Base-by-base conservation (phyloP, 2,329 filamentous ascomycete genomes). In the Cadophora sp. region DNA sequence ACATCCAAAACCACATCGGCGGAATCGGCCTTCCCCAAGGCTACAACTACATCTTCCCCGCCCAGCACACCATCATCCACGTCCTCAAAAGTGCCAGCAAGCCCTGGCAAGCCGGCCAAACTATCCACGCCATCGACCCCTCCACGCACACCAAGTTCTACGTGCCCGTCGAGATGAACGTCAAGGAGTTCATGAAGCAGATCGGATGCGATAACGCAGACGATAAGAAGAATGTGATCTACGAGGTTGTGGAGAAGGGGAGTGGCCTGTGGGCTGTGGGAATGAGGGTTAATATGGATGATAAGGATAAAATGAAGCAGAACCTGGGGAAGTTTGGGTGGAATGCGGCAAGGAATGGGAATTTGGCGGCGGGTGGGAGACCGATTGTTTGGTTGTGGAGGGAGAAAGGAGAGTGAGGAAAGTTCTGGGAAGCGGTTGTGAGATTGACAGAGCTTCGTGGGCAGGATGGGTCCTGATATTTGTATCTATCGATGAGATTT, bases 21-120 rank as follows among this genome's bases (percentile, higher is more conserved):
- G 86, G 86, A 26, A 81, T 84, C 0, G 86, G 87, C 50, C 85
- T 85, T 68, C 87, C 89, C 73, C 86, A 85, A 0, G 88, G 87
- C 1, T 90, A 89, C 79, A 87, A 88, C 79, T 88, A 89, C 77
- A 84, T 89, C 74, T 90, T 89, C 78, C 83, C 86, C 0, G 73
- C 79, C 0, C 81, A 86, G 70, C 86, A 89, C 76, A 87, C 86
- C 34, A 89, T 87, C 71, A 79, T 89, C 7, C 86, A 89, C 72
- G 80, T 90, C 2, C 82, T 91, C 77, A 84, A 83, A 70, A 82
- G 83, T 3, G 68, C 9, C 73, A 63, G 78, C 19, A 73, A 14
- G 73, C 88, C 88, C 0, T 90, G 87, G 87, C 82, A 84, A 40
- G 26, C 26, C 2, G n/a, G 19, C 11, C 71, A 76, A 83, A 7